A percentile compares a stretch with the other conserved stretches of the same genome.
These are phyloP conservation scores for Fusarium domesticum DNA, from an alignment of 2,329 filamentous ascomycete genomes.

Conservation along the genomic window DNA sequence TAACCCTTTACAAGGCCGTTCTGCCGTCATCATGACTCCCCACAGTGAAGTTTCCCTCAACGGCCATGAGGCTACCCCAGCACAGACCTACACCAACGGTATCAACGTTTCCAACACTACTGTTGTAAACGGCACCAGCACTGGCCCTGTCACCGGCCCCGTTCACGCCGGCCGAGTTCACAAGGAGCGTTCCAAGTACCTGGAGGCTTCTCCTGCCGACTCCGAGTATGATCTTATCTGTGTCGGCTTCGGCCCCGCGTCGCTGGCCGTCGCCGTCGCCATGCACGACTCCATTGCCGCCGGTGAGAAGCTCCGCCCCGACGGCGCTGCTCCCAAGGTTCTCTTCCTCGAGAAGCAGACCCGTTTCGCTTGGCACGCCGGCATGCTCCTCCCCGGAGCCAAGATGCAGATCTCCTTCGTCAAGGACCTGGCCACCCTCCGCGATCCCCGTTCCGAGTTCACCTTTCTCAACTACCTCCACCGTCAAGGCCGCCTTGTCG, in stretches of 20 bases:
- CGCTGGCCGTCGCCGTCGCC: constrained; percentile 83
- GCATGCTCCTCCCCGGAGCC: constrained; percentile 89
- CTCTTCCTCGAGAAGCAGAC: constrained; percentile 85
- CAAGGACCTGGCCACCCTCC: constrained; percentile 88
- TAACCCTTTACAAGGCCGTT: constrained; percentile 7
- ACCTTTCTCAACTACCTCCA: constrained; percentile 96
- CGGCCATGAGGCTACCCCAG: constrained; percentile 24
- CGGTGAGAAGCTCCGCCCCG: constrained; percentile 42
- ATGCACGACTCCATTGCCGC: constrained; percentile 73
- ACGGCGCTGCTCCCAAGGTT: constrained; percentile 60
- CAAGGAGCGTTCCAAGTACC: constrained; percentile 24
- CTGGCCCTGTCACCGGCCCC: constrained; percentile 6
- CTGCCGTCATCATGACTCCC: constrained; percentile 33
- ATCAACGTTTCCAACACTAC: constrained; percentile 19
- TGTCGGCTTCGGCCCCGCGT: constrained; percentile 90
- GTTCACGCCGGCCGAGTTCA: constrained; percentile 21
- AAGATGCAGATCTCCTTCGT: constrained; percentile 98
- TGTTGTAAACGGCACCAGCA: constrained; percentile 25
- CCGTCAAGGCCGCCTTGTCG: constrained; percentile 72
- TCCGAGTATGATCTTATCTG: constrained; percentile 82
- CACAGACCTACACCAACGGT: constrained; percentile 4
- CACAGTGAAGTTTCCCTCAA: constrained; percentile 35
- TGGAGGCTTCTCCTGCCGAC: constrained; percentile 39
- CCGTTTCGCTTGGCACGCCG: constrained; percentile 86
- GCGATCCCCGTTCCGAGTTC: constrained; percentile 85